Percentiles rank a stretch among this genome's conserved stretches.
phyloP scores from a whole-genome alignment of 805 yeast genomes.

The Vanderwaltozyma polyspora region DNA sequence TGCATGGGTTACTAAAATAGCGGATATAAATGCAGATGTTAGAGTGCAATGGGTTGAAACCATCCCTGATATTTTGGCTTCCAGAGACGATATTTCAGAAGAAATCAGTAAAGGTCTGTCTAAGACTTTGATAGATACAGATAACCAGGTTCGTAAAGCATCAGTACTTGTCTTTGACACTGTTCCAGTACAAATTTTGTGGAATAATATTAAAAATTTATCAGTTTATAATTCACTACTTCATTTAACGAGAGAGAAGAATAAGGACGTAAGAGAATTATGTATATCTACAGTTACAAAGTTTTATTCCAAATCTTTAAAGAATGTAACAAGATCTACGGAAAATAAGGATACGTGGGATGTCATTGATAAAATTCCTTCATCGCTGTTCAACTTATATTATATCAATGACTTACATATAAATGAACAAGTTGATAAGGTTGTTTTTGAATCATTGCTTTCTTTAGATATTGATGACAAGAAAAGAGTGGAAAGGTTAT shows the following conservation, averaged over 20 bases:
- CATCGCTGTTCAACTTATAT: slow-evolving; percentile 48
- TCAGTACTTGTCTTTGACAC: slow-evolving; percentile 42
- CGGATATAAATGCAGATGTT: slow-evolving; percentile 56
- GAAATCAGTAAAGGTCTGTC: slow-evolving; percentile 50
- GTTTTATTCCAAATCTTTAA: slow-evolving; percentile 41
- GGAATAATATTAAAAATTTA: slow-evolving; percentile 36
- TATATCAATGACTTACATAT: slow-evolving; percentile 64
- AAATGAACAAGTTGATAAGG: slow-evolving; percentile 52
- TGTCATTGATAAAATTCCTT: slow-evolving; percentile 42
- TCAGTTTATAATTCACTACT: slow-evolving; percentile 43
- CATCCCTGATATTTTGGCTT: slow-evolving; percentile 35
- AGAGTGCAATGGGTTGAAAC: slow-evolving; percentile 62
- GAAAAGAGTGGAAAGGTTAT: slow-evolving; percentile 42
- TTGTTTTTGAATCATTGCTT: slow-evolving; percentile 47
- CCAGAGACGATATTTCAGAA: slow-evolving; percentile 34
- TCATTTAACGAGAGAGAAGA: slow-evolving; percentile 63
- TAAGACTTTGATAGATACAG: slow-evolving; percentile 63
- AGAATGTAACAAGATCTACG: slow-evolving; percentile 8
- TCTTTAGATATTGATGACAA: slow-evolving; percentile 40
- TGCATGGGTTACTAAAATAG: slow-evolving; percentile 63
- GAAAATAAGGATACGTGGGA: slow-evolving; percentile 20
- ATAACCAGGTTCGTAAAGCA: slow-evolving; percentile 56
- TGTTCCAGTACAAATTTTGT: slow-evolving; percentile 37
- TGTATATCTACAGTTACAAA: slow-evolving; percentile 45
- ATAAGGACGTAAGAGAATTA: slow-evolving; percentile 48